These are phyloP conservation scores for Magnolia sinica DNA, from an alignment of 164 flowering plant genomes.

Conservation along the genomic window DNA sequence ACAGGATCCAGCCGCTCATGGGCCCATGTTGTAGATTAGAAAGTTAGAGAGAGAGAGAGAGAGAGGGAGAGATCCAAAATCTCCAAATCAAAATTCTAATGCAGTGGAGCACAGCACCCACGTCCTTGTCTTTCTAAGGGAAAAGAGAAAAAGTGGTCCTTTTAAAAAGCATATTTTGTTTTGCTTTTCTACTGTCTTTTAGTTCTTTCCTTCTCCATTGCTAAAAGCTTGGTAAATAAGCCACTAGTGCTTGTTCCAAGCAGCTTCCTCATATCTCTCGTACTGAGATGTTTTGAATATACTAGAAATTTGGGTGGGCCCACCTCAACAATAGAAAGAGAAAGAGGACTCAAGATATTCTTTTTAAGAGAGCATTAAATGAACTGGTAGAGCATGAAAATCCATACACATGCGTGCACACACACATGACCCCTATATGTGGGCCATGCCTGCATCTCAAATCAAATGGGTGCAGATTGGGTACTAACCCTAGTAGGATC, in stretches of 20 bases:
- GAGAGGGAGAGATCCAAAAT: constrained; percentile 5
- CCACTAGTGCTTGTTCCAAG: constrained; percentile 8
- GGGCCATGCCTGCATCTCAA: too few species aligned
- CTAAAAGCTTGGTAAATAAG: not conserved
- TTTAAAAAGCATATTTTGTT: constrained; percentile 33
- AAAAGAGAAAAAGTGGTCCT: constrained; percentile 13
- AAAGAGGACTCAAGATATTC: too few species aligned
- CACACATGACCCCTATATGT: too few species aligned
- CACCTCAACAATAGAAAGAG: not conserved
- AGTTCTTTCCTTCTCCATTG: constrained; percentile 13
- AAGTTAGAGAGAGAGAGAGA: not conserved
- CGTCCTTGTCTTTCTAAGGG: constrained; percentile 21
- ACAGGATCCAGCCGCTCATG: too few species aligned
- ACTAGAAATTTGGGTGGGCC: constrained; percentile 1
- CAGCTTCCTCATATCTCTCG: constrained; percentile 16
- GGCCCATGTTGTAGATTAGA: not conserved
- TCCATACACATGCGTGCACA: too few species aligned
- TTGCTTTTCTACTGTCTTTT: constrained; percentile 20
- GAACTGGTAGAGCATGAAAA: too few species aligned
- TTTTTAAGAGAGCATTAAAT: too few species aligned
- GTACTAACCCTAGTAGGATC: too few species aligned
- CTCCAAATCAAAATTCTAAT: constrained; percentile 19
- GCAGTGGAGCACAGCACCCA: constrained; percentile 22
- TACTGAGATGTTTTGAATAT: constrained; percentile 15
- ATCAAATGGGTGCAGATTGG: too few species aligned